Conservation (phyloP, 202 grass and related monocot species). For the Saccharum hybrid region DNA sequence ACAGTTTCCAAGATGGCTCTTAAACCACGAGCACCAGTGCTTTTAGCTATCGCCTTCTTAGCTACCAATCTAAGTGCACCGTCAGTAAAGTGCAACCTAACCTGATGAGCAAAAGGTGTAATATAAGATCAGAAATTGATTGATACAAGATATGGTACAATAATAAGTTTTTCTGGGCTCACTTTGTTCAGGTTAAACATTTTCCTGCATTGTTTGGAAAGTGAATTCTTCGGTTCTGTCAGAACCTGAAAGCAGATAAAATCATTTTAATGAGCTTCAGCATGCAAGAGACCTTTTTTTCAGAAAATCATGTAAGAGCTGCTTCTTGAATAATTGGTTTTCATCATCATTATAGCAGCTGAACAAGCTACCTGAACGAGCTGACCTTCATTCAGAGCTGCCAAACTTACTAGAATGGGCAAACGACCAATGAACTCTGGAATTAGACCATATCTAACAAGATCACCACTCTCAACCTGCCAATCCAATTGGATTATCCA, state of each 20-base stretch:
- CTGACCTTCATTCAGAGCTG: constrained; percentile 87
- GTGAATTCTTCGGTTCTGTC: constrained; percentile 91
- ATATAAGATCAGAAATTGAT: constrained; percentile 25
- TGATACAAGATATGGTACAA: constrained; percentile 16
- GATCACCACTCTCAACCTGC: constrained; percentile 92
- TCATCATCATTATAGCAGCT: constrained; percentile 14
- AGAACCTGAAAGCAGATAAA: constrained; percentile 74
- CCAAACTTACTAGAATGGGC: constrained; percentile 85
- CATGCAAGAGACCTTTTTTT: not conserved
- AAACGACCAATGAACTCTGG: constrained; percentile 96
- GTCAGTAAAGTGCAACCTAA: constrained; percentile 80
- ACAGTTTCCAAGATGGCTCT: constrained; percentile 85
- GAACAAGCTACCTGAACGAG: constrained; percentile 82
- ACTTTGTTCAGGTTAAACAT: constrained; percentile 93
- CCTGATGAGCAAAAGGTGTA: constrained; percentile 48
- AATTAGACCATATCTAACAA: constrained; percentile 85
- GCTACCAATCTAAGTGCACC: constrained; percentile 75
- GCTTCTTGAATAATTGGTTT: constrained; percentile 14
- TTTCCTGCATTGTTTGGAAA: constrained; percentile 95
- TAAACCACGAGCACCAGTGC: constrained; percentile 91
- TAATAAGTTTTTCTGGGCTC: constrained; percentile 34
- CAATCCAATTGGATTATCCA: constrained; percentile 43
- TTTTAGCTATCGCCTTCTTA: constrained; percentile 78
- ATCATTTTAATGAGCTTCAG: constrained; percentile 34
- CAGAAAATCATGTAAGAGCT: constrained; percentile 17